Evolutionary conservation across 2,329 filamentous ascomycete genomes (phyloP).

Genomic region (Basipetospora chlamydospora): DNA sequence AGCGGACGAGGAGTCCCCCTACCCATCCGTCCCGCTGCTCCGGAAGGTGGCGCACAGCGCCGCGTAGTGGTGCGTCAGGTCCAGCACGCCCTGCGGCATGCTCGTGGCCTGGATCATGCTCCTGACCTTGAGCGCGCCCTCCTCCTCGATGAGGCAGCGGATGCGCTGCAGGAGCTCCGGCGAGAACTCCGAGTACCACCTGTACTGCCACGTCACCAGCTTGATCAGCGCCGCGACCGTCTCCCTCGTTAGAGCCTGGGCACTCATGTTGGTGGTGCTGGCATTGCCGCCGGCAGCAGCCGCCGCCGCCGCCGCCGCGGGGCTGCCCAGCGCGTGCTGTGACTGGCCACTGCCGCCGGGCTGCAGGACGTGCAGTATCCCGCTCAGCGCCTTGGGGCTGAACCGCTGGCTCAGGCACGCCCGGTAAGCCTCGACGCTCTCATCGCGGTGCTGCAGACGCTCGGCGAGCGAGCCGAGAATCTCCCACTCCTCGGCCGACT

Average conservation of each 20-base stretch:
- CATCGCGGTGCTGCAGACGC: conserved; percentile 79
- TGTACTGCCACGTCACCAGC: conserved; percentile 93
- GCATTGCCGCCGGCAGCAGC: not conserved
- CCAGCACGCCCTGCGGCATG: conserved; percentile 80
- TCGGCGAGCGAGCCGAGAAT: conserved; percentile 88
- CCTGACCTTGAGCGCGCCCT: conserved; percentile 91
- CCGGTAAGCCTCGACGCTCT: conserved; percentile 86
- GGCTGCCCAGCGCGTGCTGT: too few species aligned
- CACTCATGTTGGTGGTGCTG: not conserved
- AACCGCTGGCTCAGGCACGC: conserved; percentile 79
- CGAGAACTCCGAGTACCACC: conserved; percentile 99
- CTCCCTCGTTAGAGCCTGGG: conserved; percentile 58
- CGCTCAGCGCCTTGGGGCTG: conserved; percentile 80
- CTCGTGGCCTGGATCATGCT: conserved; percentile 96
- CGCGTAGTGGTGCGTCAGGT: conserved; percentile 92
- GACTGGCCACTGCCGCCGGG: conserved; percentile 45
- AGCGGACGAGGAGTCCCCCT: too few species aligned
- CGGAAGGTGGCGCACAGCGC: conserved; percentile 88
- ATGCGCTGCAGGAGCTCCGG: conserved; percentile 79
- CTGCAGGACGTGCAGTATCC: conserved; percentile 69
- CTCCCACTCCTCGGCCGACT: conserved; percentile 95
- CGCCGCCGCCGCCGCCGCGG: not conserved
- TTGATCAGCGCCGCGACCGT: conserved; percentile 77
- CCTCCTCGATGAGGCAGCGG: conserved; percentile 87
- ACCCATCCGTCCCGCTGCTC: conserved; percentile 83